Conservation (phyloP, 768 basidiomycete genomes). For the Pseudohyphozyma bogoriensis region DNA sequence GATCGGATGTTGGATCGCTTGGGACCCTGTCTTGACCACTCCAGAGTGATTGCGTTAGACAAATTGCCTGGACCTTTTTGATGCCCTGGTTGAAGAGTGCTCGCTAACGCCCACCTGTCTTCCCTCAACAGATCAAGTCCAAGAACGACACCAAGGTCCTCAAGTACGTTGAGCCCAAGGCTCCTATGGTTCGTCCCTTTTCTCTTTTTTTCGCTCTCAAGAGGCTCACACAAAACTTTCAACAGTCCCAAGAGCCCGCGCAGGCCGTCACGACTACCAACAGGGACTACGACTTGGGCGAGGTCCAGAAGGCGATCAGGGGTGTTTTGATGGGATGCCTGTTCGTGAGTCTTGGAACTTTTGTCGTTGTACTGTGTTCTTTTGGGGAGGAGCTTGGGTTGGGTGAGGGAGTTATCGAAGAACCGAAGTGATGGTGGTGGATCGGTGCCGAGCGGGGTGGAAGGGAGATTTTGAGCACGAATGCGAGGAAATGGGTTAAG, state of each 20-base stretch:
- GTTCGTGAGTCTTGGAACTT: slow-evolving; percentile 37
- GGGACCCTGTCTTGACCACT: no score
- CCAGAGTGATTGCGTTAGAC: no score
- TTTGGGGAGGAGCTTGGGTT: neutral
- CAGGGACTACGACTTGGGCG: slow-evolving; percentile 82
- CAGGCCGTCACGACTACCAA: slow-evolving; percentile 81
- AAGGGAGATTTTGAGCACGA: no score
- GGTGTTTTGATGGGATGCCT: slow-evolving; percentile 38
- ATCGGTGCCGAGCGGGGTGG: no score
- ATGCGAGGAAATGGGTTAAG: no score
- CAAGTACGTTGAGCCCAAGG: slow-evolving; percentile 81
- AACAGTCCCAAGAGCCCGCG: slow-evolving; percentile 47
- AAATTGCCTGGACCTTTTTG: no score
- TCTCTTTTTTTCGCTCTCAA: neutral
- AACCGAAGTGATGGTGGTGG: no score
- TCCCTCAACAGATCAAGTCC: slow-evolving; percentile 59
- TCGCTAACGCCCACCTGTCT: neutral
- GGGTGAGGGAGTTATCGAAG: no score
- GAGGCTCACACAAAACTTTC: neutral
- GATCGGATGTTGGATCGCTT: no score
- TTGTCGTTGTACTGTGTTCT: neutral
- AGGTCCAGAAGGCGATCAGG: slow-evolving; percentile 58
- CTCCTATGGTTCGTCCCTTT: slow-evolving; percentile 57
- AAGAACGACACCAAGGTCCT: slow-evolving; percentile 94
- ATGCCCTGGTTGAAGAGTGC: no score